Evolutionary conservation across 306 rosid genomes (phyloP), one percentile per base, ranked within the genome.

Genomic region (Trifolium repens): DNA sequence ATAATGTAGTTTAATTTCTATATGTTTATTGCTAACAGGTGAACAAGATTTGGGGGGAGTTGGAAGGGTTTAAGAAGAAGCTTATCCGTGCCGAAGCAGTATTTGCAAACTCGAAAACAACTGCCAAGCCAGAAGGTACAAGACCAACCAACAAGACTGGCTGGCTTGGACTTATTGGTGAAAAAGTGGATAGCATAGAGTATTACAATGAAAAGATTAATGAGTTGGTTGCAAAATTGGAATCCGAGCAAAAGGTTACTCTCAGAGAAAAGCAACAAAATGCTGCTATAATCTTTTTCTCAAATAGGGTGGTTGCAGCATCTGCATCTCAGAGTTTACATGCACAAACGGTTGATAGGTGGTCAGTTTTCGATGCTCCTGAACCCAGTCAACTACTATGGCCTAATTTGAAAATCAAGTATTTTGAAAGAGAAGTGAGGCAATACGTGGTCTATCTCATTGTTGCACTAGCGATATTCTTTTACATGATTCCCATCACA

Each of bases 311-410:
- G 32, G 57, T 75, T 72, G 98, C 99, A 64, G 93, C 97, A 76
- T 84, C 96, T 74, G 99, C 99, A 19, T 86, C 93, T 73, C 99
- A 96, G 91, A 84, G 86, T 63, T 82, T 96, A 40, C 99, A 90
- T 79, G 89, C 98, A 10, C 96, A 87, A 75, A 79, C 83, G 72
- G 90, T 87, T 40, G 89, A 90, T 85, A 72, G 24, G 0, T 96
- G 98, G 98, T 87, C 92, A 0, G 91, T 85, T 30, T 59, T 64
- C 13, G 93, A 74, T 13, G 94, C 99, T 80, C 89, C 98, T 2
- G 96, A 90, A 78, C 91, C 97, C 22, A 69, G 83, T 53, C 97
- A 96, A 75, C 59, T 92, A 57, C 7, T 92, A 71, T 96, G 99
- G 98, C 16, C 87, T 27, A 96, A 90, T 83, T 89, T 96, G 79